Evolutionary conservation across 306 rosid species (phyloP).

Genomic region (Spatholobus suberectus): DNA sequence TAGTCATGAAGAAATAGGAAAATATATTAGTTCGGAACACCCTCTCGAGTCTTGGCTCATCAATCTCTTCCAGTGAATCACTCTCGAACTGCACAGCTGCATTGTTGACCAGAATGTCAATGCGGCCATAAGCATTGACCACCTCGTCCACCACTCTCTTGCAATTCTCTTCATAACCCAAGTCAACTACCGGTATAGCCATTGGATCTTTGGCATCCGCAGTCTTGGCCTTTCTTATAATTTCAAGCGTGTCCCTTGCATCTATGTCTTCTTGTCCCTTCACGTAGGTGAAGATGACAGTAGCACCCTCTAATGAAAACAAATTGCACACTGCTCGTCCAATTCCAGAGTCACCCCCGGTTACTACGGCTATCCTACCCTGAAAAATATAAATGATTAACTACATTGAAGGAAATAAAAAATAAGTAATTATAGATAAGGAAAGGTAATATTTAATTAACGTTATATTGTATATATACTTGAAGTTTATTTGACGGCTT

Average conservation of each 20-base stretch:
- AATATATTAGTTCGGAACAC: conserved; percentile 84
- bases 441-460: too few relatives aligned
- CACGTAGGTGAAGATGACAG: conserved; percentile 78
- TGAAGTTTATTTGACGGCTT: conserved; percentile 77
- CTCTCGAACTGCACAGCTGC: conserved; percentile 75
- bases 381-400: background rate
- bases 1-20: conserved; percentile 67
- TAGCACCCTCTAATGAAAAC: conserved; percentile 81
- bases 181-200: conserved; percentile 73
- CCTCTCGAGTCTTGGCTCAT: conserved; percentile 64
- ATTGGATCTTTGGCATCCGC: conserved; percentile 64
- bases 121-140: conserved; percentile 58
- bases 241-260: conserved; percentile 64
- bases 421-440: background rate
- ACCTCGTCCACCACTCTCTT: conserved; percentile 65
- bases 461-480: conserved; percentile 27
- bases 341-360: conserved; percentile 87
- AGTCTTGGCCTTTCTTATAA: conserved; percentile 58
- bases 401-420: background rate
- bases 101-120: conserved; percentile 75
- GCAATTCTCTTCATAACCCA: conserved; percentile 80
- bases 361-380: conserved; percentile 85
- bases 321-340: conserved; percentile 73
- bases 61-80: conserved; percentile 66
- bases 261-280: conserved; percentile 76